phyloP scores from a whole-genome alignment of 192 early-diverging fungal species.

The Linderina pennispora region DNA sequence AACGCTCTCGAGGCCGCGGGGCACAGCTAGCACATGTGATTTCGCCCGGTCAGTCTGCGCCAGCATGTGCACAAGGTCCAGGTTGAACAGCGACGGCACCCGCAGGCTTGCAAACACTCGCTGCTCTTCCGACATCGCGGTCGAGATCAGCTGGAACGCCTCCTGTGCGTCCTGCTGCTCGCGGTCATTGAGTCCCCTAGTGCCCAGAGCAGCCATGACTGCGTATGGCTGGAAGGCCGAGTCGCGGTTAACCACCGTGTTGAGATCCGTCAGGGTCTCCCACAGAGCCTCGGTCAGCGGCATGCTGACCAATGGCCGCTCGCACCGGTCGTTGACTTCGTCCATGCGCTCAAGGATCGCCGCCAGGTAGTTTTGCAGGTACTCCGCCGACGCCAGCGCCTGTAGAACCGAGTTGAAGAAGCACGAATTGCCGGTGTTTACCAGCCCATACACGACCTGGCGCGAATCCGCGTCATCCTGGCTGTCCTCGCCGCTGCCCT shows the following conservation, averaged over 20 bases:
- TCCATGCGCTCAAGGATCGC: slow-evolving; percentile 45
- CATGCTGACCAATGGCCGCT: slow-evolving; percentile 20
- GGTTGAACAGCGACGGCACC: slow-evolving; percentile 35
- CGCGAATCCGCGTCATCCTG: slow-evolving; percentile 19
- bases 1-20: slow-evolving; percentile 36
- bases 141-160: slow-evolving; percentile 73
- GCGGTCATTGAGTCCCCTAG: slow-evolving; percentile 54
- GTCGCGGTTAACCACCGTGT: slow-evolving; percentile 36
- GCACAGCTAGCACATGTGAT: slow-evolving; percentile 26
- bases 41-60: slow-evolving; percentile 9
- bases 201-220: slow-evolving; percentile 56
- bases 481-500: not conserved
- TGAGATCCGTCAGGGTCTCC: slow-evolving; percentile 48
- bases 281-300: slow-evolving; percentile 47
- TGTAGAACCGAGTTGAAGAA: slow-evolving; percentile 91
- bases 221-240: slow-evolving; percentile 55
- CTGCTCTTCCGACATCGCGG: slow-evolving; percentile 59
- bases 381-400: slow-evolving; percentile 52
- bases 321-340: slow-evolving; percentile 31
- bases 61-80: slow-evolving; percentile 19
- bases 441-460: slow-evolving; percentile 61
- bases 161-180: slow-evolving; percentile 90
- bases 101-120: slow-evolving; percentile 23
- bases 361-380: slow-evolving; percentile 41
- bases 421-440: slow-evolving; percentile 90